These are phyloP conservation scores for Colletotrichum paranaense DNA, from an alignment of 2,329 filamentous ascomycete genomes.

Conservation along the genomic window DNA sequence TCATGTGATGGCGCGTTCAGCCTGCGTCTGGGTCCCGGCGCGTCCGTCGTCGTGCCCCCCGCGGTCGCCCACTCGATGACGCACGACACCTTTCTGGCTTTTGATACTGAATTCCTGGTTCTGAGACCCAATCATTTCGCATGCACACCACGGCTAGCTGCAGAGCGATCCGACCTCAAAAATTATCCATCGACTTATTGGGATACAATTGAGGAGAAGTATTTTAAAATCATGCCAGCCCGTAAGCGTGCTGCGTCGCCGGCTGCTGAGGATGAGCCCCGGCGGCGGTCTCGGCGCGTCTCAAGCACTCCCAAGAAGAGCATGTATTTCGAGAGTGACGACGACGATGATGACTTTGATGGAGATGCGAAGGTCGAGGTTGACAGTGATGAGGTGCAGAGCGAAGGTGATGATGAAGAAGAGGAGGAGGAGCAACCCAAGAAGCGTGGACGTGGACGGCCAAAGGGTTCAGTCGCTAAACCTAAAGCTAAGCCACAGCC, in stretches of 20 bases:
- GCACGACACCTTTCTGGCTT: not conserved
- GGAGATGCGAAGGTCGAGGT: conserved; percentile 8
- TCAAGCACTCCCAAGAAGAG: conserved; percentile 60
- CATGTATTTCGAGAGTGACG: conserved; percentile 60
- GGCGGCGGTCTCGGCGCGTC: conserved; percentile 61
- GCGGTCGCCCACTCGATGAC: conserved; percentile 8
- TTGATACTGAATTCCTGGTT: not conserved
- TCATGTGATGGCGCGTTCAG: conserved; percentile 31
- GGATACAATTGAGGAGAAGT: too few relatives aligned
- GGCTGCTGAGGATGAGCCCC: conserved; percentile 44
- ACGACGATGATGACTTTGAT: conserved; percentile 36
- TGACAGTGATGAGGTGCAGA: conserved; percentile 31
- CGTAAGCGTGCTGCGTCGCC: conserved; percentile 50
- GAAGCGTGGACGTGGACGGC: conserved; percentile 33
- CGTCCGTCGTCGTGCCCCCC: conserved; percentile 8
- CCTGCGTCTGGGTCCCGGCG: conserved; percentile 8
- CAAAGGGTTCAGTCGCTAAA: conserved; percentile 16
- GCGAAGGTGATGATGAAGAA: conserved; percentile 29
- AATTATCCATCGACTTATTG: not conserved
- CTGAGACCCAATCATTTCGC: not conserved
- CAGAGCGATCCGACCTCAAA: not conserved
- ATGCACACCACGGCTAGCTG: not conserved
- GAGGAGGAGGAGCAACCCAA: conserved; percentile 30
- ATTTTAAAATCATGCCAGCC: conserved; percentile 48
- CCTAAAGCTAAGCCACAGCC: conserved; percentile 35